Conservation (phyloP, 768 basidiomycete genomes). For the Hygrophoropsis aurantiaca region DNA sequence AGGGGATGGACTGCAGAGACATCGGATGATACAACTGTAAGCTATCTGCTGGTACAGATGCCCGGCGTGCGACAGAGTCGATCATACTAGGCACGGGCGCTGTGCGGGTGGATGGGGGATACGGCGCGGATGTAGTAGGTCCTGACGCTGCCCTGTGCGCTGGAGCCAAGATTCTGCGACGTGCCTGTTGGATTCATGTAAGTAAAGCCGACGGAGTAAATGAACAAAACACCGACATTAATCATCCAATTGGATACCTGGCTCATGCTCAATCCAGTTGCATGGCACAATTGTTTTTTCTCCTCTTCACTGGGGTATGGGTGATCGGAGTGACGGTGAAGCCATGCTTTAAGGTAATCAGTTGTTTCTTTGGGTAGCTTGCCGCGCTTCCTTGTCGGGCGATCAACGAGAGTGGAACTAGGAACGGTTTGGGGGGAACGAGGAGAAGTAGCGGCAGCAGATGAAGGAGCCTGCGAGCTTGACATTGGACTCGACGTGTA, state of each 20-base stretch:
- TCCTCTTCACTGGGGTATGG: slow-evolving; percentile 89
- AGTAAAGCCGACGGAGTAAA: slow-evolving; percentile 17
- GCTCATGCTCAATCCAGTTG: slow-evolving; percentile 84
- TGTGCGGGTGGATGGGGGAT: slow-evolving; percentile 45
- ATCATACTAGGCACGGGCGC: slow-evolving; percentile 24
- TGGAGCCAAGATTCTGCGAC: slow-evolving; percentile 80
- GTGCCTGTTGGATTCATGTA: slow-evolving; percentile 50
- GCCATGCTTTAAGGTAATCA: slow-evolving; percentile 86
- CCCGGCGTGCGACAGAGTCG: slow-evolving; percentile 50
- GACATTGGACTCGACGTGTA: slow-evolving; percentile 39
- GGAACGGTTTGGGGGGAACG: slow-evolving; percentile 55
- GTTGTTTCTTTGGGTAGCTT: slow-evolving; percentile 91
- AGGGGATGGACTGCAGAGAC: slow-evolving; percentile 59
- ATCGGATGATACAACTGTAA: slow-evolving; percentile 79
- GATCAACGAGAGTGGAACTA: slow-evolving; percentile 64
- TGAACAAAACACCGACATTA: slow-evolving; percentile 50
- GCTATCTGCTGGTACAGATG: slow-evolving; percentile 68
- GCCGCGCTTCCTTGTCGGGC: slow-evolving; percentile 78
- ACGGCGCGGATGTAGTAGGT: slow-evolving; percentile 78
- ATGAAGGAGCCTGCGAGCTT: slow-evolving; percentile 36
- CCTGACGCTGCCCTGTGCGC: slow-evolving; percentile 74
- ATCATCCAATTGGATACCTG: slow-evolving; percentile 96
- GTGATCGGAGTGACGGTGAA: slow-evolving; percentile 85
- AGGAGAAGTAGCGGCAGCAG: slow-evolving; percentile 36
- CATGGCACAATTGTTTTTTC: slow-evolving; percentile 86